Evolutionary conservation across 2,329 filamentous ascomycete genomes (phyloP).

Genomic region (Leptographium wingfieldii): DNA sequence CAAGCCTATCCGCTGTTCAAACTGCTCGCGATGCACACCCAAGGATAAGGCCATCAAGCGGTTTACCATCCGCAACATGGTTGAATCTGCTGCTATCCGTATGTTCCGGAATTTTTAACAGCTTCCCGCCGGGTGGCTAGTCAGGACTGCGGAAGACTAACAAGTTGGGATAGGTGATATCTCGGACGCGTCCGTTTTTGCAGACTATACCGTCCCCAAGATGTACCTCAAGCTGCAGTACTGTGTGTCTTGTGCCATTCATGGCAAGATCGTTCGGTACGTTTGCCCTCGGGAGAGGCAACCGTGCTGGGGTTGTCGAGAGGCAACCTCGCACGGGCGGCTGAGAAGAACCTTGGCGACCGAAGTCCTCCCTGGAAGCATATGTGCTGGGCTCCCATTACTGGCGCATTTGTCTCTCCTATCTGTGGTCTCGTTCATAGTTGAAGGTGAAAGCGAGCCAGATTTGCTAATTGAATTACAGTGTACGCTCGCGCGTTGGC

Average conservation of each 20-base stretch:
- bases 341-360: constrained; percentile 29
- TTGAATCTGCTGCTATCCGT: constrained; percentile 99
- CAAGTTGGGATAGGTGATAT: constrained; percentile 72
- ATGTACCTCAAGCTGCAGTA: constrained; percentile 99
- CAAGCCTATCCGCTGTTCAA: constrained; percentile 84
- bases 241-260: constrained; percentile 99
- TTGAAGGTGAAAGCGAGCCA: background rate
- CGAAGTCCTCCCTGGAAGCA: background rate
- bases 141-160: background rate
- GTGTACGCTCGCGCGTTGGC: constrained; percentile 92
- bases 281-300: constrained; percentile 50
- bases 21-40: constrained; percentile 74
- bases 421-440: constrained; percentile 6
- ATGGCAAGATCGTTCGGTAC: constrained; percentile 99
- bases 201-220: constrained; percentile 99
- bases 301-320: constrained; percentile 25
- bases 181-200: constrained; percentile 97
- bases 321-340: constrained; percentile 24
- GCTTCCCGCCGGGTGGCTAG: no score
- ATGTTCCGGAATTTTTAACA: constrained; percentile 20
- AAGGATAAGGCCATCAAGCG: constrained; percentile 99
- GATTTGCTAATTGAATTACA: constrained; percentile 35
- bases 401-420: background rate
- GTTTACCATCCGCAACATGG: constrained; percentile 99
- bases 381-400: background rate